Base-by-base conservation (phyloP, 495 filamentous ascomycete genomes). In the Trichoderma orchidacearum region DNA sequence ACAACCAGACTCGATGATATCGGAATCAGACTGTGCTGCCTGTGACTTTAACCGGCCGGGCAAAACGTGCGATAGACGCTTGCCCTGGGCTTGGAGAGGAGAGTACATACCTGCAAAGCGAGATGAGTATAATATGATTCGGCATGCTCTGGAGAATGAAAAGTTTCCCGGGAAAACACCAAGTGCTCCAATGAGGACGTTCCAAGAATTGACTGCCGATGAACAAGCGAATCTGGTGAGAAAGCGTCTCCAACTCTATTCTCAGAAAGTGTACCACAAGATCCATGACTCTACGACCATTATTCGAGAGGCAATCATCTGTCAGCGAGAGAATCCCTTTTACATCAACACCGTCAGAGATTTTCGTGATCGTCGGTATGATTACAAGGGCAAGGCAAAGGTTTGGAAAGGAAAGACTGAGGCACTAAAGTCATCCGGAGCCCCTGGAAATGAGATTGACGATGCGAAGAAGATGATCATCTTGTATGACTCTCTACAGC, bases 81-180 rank as follows among this genome's bases (percentile, higher is more conserved):
- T 99, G 70, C 94, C 94, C 6, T 99, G 93, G 93, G 81, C 94
- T 2, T 99, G 93, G 93, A 82, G 93, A 80, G 93, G 94, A 63
- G 93, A 99, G 71, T 99, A 95, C 58, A 73, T 99, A 54, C 93
- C 93, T 28, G 90, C 93, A 5, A 96, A 97, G 63, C 80, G 88
- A 55, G 90, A 97, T 63, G 93, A 99, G 64, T 99, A 99, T 74
- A 97, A 96, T 70, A 99, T 99, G 93, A 94, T 99, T 60, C 80
- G 88, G 56, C 83, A 90, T 62, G 85, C 92, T 3, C 79, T 96
- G n/a, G 85, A 89, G 63, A 97, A 95, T 55, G 93, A 99, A 65
- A 81, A 72, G 38, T 99, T 99, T 63, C 93, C 93, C 0, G 81
- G 83, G 4, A 84, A 80, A 60, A 75, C 73, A 30, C 83, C 89